Percentiles rank a stretch among this genome's conserved stretches.
These are phyloP conservation scores for Colletotrichum cordylinicola DNA, from an alignment of 2,329 filamentous ascomycete genomes.

Conservation along the genomic window DNA sequence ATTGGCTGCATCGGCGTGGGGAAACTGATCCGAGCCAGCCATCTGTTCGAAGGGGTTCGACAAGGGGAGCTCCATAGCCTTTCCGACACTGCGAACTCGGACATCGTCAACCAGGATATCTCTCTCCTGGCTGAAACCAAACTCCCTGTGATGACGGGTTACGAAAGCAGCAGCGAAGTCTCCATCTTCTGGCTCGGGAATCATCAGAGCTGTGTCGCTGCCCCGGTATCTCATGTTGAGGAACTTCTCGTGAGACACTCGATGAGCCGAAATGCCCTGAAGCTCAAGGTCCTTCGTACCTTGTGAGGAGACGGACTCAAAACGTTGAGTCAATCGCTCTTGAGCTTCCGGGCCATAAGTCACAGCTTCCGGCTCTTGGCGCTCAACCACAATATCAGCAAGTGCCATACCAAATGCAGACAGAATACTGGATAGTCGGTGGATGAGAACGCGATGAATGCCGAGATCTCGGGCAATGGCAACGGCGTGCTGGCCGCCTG, in stretches of 20 bases:
- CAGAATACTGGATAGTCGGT: conserved; percentile 49
- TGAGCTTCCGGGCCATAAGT: conserved; percentile 23
- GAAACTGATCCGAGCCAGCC: background rate
- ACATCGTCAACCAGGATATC: conserved; percentile 40
- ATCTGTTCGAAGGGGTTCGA: conserved; percentile 14
- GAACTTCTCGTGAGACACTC: conserved; percentile 46
- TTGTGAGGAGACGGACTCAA: conserved; percentile 36
- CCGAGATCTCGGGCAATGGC: conserved; percentile 46
- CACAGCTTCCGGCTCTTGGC: conserved; percentile 39
- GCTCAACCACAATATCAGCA: conserved; percentile 49
- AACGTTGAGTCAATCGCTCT: conserved; percentile 25
- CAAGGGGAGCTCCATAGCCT: background rate
- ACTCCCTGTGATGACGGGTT: conserved; percentile 75
- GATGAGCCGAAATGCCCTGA: conserved; percentile 35
- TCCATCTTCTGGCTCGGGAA: conserved; percentile 30
- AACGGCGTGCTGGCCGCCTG: conserved; percentile 49
- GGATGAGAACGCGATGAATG: conserved; percentile 48
- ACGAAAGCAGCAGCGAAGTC: conserved; percentile 70
- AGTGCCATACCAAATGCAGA: conserved; percentile 53
- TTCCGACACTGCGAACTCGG: conserved; percentile 22
- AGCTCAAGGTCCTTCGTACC: conserved; percentile 27
- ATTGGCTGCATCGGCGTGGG: conserved; percentile 65
- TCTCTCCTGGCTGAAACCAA: conserved; percentile 59
- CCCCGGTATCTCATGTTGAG: conserved; percentile 49
- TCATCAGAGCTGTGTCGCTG: conserved; percentile 44